These are phyloP conservation scores for Heterobasidion parviporum DNA, from an alignment of 1,284 basidiomycete genomes.

Conservation along the genomic window DNA sequence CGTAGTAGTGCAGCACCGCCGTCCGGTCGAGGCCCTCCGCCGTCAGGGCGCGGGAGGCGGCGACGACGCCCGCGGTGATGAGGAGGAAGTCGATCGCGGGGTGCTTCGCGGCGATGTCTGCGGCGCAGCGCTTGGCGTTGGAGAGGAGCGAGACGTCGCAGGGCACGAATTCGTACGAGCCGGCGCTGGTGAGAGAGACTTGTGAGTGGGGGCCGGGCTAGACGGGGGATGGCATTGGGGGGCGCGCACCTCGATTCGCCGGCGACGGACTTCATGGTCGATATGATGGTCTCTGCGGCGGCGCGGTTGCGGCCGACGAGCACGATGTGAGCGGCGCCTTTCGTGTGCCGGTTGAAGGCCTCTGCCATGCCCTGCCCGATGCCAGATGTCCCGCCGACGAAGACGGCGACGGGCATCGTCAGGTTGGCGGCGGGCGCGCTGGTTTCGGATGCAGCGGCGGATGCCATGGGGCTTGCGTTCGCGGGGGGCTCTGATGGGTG, in stretches of 20 bases:
- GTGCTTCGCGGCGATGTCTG: not conserved
- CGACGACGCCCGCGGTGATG: not conserved
- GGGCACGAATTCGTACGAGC: not conserved
- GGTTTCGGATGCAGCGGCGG: not conserved
- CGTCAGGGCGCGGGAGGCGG: slow-evolving; percentile 6
- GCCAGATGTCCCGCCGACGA: slow-evolving; percentile 29
- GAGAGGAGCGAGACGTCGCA: not conserved
- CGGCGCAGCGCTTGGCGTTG: not conserved
- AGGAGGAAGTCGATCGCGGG: not conserved
- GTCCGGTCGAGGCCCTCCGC: slow-evolving; percentile 20
- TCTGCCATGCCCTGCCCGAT: slow-evolving; percentile 24
- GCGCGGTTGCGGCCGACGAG: slow-evolving; percentile 26
- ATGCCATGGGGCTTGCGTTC: not conserved
- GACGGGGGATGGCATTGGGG: not conserved
- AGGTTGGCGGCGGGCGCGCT: not conserved
- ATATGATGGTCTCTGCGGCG: slow-evolving; percentile 27
- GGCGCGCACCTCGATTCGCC: not conserved
- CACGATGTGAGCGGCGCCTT: slow-evolving; percentile 26
- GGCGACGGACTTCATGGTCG: slow-evolving; percentile 6
- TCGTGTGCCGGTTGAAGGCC: slow-evolving; percentile 21
- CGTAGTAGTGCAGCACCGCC: slow-evolving; percentile 20
- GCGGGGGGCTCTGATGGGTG: too few relatives aligned
- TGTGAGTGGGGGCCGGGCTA: not conserved
- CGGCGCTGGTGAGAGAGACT: not conserved
- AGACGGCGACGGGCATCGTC: slow-evolving; percentile 21